Percentiles rank a stretch among this genome's conserved stretches.
Evolutionary conservation across 2,329 filamentous ascomycete species (phyloP).

Genomic region (Metarhizium humberi): DNA sequence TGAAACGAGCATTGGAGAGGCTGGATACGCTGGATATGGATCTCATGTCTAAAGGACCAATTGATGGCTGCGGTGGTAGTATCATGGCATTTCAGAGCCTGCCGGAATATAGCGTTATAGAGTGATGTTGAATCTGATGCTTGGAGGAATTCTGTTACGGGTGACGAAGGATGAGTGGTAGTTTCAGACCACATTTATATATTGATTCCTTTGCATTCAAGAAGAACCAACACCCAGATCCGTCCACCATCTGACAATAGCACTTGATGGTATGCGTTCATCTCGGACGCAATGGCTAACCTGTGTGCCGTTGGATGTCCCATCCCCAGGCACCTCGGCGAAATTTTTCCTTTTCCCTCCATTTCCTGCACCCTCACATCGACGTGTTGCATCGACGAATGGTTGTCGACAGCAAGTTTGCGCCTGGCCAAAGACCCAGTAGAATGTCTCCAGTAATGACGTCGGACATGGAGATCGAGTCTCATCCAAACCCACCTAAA

Average conservation of each 20-base stretch:
- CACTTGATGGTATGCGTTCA: too few species aligned
- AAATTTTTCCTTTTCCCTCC: neutral
- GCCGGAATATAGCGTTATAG: too few species aligned
- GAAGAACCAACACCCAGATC: too few species aligned
- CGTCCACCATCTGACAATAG: too few species aligned
- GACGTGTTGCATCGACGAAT: neutral
- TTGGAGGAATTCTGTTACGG: too few species aligned
- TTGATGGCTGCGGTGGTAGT: neutral
- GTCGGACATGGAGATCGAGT: neutral
- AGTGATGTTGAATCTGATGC: too few species aligned
- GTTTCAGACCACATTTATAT: too few species aligned
- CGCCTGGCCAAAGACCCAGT: neutral
- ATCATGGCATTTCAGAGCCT: neutral
- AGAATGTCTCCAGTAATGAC: conserved; percentile 3
- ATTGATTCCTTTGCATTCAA: too few species aligned
- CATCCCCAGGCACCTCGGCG: too few species aligned
- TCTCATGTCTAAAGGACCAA: neutral
- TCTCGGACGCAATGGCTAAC: too few species aligned
- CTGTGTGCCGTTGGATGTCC: too few species aligned
- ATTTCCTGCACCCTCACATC: neutral
- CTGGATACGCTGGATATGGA: neutral
- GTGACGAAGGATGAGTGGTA: too few species aligned
- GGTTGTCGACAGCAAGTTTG: neutral
- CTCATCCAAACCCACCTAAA: neutral
- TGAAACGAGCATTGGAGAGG: conserved; percentile 11